Percentiles rank a stretch among this genome's conserved stretches.
These are phyloP conservation scores for Hericium alpestre DNA, from an alignment of 768 basidiomycete species.

Conservation along the genomic window DNA sequence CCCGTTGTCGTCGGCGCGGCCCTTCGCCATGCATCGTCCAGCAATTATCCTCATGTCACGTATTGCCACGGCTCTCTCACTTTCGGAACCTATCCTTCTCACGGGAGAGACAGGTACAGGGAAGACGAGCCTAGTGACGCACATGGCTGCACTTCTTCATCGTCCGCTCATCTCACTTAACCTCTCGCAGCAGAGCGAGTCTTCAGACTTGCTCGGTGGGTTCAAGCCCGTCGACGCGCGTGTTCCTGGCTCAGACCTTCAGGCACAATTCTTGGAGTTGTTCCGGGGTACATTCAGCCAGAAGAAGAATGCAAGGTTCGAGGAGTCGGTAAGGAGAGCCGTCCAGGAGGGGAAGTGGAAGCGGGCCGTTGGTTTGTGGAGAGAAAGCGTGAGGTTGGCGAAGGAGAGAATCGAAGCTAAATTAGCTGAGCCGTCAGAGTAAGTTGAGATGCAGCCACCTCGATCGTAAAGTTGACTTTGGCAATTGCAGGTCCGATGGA, in stretches of 20 bases:
- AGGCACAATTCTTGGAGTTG: conserved; percentile 65
- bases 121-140: conserved; percentile 87
- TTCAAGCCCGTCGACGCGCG: conserved; percentile 93
- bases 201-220: conserved; percentile 86
- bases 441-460: background rate
- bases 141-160: conserved; percentile 70
- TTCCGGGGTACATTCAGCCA: conserved; percentile 85
- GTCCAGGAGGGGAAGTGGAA: conserved; percentile 80
- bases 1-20: conserved; percentile 29
- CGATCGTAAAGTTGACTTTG: background rate
- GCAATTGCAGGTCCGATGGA: background rate
- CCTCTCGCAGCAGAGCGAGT: conserved; percentile 92
- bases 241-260: conserved; percentile 59
- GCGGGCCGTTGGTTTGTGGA: conserved; percentile 74
- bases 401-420: conserved; percentile 45
- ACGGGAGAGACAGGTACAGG: conserved; percentile 99
- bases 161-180: conserved; percentile 81
- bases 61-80: conserved; percentile 60
- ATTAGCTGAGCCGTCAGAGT: conserved; percentile 18
- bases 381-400: conserved; percentile 61
- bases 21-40: conserved; percentile 84
- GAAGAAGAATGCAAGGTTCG: conserved; percentile 80
- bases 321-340: conserved; percentile 71
- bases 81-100: conserved; percentile 76
- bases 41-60: conserved; percentile 72